phyloP scores from a whole-genome alignment of 345 rosid genomes.

The Firmiana major region DNA sequence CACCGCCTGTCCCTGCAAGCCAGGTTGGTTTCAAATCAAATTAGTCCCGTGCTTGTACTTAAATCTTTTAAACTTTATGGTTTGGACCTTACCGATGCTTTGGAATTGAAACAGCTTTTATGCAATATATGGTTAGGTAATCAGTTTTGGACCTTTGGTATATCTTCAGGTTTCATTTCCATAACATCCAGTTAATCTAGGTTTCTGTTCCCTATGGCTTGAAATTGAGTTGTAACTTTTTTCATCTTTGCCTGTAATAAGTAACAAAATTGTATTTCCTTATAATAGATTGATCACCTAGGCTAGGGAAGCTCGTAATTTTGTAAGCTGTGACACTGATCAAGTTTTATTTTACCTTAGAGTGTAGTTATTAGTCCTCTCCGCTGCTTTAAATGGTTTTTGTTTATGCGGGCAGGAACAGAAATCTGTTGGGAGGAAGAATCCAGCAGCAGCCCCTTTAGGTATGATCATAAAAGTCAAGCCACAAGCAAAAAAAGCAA shows the following conservation, averaged over 20 bases:
- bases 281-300: neutral
- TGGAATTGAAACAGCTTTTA: neutral
- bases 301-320: neutral
- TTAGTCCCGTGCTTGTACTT: conserved; percentile 2
- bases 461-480: conserved; percentile 65
- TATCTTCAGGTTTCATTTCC: neutral
- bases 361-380: neutral
- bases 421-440: conserved; percentile 52
- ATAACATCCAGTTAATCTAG: neutral
- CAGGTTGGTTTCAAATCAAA: conserved; percentile 39
- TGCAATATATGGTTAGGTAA: neutral
- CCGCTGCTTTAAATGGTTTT: neutral
- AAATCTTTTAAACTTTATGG: neutral
- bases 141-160: neutral
- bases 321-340: neutral
- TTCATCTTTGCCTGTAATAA: conserved; percentile 1
- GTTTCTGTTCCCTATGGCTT: neutral
- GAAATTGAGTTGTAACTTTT: neutral
- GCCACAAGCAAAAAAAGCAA: conserved; percentile 77
- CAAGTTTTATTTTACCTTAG: neutral
- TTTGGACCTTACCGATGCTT: neutral
- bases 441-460: conserved; percentile 50
- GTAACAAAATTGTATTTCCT: neutral
- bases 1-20: conserved; percentile 27
- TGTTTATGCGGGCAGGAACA: conserved; percentile 41